Percentiles rank a stretch among this genome's conserved stretches.
phyloP scores from a whole-genome alignment of 2,329 filamentous ascomycete genomes.

The Periglandula ipomoeae region DNA sequence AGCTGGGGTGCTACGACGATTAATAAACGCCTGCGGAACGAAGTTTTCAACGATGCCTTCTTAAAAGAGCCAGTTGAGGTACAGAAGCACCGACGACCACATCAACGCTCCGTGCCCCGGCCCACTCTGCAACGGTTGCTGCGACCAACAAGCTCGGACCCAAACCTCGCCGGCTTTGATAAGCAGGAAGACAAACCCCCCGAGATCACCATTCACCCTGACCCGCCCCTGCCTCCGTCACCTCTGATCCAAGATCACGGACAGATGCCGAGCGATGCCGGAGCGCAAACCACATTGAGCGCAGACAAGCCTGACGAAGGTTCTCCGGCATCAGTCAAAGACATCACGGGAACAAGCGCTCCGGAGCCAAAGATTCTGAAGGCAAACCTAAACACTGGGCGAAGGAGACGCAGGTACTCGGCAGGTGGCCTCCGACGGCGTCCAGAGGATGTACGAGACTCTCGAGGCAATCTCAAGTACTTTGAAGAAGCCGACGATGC shows the following conservation, averaged over 20 bases:
- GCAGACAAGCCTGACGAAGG: slow-evolving; percentile 25
- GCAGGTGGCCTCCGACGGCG: slow-evolving; percentile 72
- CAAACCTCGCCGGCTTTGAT: slow-evolving; percentile 20
- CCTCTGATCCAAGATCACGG: not conserved
- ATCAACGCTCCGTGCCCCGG: slow-evolving; percentile 55
- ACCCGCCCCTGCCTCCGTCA: not conserved
- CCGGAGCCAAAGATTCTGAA: slow-evolving; percentile 51
- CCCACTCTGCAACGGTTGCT: slow-evolving; percentile 36
- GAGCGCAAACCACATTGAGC: slow-evolving; percentile 17
- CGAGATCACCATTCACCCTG: not conserved
- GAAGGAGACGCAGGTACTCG: slow-evolving; percentile 68
- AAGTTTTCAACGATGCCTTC: slow-evolving; percentile 89
- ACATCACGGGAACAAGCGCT: slow-evolving; percentile 55
- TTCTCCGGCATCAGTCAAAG: slow-evolving; percentile 32
- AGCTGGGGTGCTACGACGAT: slow-evolving; percentile 89
- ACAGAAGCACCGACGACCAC: slow-evolving; percentile 65
- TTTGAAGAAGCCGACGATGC: slow-evolving; percentile 84
- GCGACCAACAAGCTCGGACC: slow-evolving; percentile 36
- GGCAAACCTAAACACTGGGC: slow-evolving; percentile 27
- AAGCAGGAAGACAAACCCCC: not conserved
- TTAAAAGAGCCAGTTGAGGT: slow-evolving; percentile 73
- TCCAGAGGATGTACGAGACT: slow-evolving; percentile 61
- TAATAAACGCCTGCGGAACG: slow-evolving; percentile 78
- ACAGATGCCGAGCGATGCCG: slow-evolving; percentile 21
- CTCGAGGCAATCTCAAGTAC: slow-evolving; percentile 74